Percentiles rank a stretch among this genome's conserved stretches.
These are phyloP conservation scores for Emergomyces pasteurianus DNA, from an alignment of 2,329 filamentous ascomycete species.

Conservation along the genomic window DNA sequence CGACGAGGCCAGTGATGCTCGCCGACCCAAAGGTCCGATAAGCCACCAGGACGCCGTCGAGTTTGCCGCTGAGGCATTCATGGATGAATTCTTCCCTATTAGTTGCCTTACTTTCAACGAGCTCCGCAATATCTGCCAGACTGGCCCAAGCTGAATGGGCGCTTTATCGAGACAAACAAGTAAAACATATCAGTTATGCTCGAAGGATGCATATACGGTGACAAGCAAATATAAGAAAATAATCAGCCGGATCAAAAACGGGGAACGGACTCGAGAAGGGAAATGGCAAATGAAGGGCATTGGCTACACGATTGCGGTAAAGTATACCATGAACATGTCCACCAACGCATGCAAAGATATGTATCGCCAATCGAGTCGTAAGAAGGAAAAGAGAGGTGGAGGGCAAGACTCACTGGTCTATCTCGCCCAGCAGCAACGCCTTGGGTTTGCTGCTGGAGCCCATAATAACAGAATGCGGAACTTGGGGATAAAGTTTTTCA, in stretches of 20 bases:
- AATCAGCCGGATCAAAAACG: neutral
- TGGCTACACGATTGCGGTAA: neutral
- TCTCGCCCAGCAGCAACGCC: slow-evolving; percentile 50
- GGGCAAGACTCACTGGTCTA: slow-evolving; percentile 47
- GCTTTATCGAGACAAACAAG: neutral
- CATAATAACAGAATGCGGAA: slow-evolving; percentile 2
- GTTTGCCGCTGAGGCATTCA: slow-evolving; percentile 52
- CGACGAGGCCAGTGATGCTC: slow-evolving; percentile 54
- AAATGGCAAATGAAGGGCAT: neutral
- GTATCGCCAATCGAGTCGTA: neutral
- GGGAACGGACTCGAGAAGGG: too few relatives aligned
- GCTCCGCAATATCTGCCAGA: slow-evolving; percentile 44
- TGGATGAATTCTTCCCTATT: slow-evolving; percentile 56
- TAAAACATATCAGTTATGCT: neutral
- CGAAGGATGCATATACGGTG: neutral
- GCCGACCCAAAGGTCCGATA: slow-evolving; percentile 62
- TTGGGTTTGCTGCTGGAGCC: slow-evolving; percentile 37
- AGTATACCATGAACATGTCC: neutral
- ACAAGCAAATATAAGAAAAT: neutral
- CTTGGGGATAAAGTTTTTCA: neutral
- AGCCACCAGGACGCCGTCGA: slow-evolving; percentile 53
- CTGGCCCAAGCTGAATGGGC: slow-evolving; percentile 8
- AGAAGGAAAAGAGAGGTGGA: neutral
- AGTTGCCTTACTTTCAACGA: slow-evolving; percentile 49
- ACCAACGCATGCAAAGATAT: neutral